Percentiles rank a stretch among this genome's conserved stretches.
These are phyloP conservation scores for Blastobotrys elegans DNA, from an alignment of 1,139 yeast genomes.

Conservation along the genomic window DNA sequence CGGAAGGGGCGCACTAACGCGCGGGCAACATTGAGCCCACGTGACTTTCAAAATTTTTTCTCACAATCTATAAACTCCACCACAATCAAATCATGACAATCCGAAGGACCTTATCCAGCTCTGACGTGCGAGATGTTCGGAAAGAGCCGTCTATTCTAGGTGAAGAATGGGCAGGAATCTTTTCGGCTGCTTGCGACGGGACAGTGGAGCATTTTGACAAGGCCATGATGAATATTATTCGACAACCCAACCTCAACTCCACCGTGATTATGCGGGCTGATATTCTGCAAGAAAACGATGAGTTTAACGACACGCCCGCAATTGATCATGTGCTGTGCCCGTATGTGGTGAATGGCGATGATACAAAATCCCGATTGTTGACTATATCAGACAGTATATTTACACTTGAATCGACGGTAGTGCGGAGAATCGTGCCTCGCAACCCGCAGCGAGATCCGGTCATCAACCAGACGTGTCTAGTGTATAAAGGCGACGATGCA, in stretches of 20 bases:
- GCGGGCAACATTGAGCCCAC: too few species aligned
- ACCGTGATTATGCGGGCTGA: constrained; percentile 89
- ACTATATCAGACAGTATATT: constrained; percentile 40
- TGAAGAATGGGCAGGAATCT: constrained; percentile 49
- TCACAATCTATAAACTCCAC: not conserved
- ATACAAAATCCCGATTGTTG: constrained; percentile 43
- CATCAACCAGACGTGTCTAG: constrained; percentile 77
- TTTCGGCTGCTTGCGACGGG: constrained; percentile 33
- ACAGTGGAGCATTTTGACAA: constrained; percentile 49
- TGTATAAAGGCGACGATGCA: constrained; percentile 34
- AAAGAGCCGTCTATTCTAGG: constrained; percentile 50
- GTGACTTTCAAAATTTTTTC: not conserved
- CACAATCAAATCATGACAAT: not conserved
- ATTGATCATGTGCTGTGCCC: constrained; percentile 25
- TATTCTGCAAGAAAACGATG: constrained; percentile 49
- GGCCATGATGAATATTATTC: constrained; percentile 77
- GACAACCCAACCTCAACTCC: constrained; percentile 87
- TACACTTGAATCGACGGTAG: constrained; percentile 45
- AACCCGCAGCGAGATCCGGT: constrained; percentile 82
- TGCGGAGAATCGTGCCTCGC: constrained; percentile 80
- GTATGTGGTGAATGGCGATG: constrained; percentile 45
- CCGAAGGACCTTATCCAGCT: not conserved
- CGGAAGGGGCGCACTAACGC: too few species aligned
- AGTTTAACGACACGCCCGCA: constrained; percentile 29
- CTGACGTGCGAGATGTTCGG: constrained; percentile 25